Conservation (phyloP, 208 protist species). For the Trypanosoma cruzi region DNA sequence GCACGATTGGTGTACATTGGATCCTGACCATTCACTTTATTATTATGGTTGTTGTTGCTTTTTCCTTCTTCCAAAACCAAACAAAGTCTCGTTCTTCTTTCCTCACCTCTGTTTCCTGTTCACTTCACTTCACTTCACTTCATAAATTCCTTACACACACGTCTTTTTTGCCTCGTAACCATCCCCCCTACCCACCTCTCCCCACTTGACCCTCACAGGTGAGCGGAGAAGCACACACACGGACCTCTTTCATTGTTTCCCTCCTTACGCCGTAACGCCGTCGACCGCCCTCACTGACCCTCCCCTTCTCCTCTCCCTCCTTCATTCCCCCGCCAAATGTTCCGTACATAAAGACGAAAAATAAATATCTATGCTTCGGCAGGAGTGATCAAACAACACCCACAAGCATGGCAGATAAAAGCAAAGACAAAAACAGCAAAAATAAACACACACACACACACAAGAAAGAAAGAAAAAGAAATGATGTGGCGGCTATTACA, state of each 20-base stretch:
- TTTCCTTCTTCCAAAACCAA: not conserved
- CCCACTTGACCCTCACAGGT: too few species aligned
- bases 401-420: not conserved
- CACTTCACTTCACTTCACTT: too few species aligned
- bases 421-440: constrained; percentile 7
- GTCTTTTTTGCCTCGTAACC: too few species aligned
- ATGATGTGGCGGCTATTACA: not conserved
- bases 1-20: not conserved
- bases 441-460: not conserved
- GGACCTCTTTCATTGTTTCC: not conserved
- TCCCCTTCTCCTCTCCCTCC: not conserved
- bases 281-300: too few species aligned
- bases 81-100: too few species aligned
- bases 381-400: not conserved
- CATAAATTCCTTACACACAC: too few species aligned
- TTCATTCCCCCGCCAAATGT: not conserved
- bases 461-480: constrained; percentile 1
- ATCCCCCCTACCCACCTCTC: too few species aligned
- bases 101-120: too few species aligned
- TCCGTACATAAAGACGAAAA: not conserved
- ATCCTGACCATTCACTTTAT: not conserved
- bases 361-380: not conserved
- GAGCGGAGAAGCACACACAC: not conserved
- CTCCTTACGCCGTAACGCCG: not conserved
- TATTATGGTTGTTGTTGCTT: too few species aligned